phyloP scores from a whole-genome alignment of 2,329 filamentous ascomycete species.

The Endoconidiophora laricicola region DNA sequence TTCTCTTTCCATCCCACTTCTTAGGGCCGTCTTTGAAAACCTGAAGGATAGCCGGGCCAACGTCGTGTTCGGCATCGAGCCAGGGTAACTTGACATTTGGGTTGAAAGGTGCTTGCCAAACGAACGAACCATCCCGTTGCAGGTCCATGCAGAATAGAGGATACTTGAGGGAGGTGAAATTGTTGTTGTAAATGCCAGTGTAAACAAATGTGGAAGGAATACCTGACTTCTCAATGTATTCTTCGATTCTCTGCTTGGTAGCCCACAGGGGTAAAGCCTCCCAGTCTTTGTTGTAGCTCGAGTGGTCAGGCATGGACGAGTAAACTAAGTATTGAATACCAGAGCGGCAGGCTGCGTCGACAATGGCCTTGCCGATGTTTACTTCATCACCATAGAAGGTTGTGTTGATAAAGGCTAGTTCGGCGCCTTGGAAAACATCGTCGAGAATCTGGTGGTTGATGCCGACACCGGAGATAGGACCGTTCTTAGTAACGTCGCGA shows the following conservation, averaged over 20 bases:
- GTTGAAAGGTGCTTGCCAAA: constrained; percentile 89
- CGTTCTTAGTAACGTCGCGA: constrained; percentile 52
- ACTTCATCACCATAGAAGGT: constrained; percentile 94
- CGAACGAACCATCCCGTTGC: constrained; percentile 66
- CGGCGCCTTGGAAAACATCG: constrained; percentile 65
- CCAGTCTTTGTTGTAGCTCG: constrained; percentile 59
- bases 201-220: constrained; percentile 87
- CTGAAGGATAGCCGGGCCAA: constrained; percentile 80
- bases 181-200: constrained; percentile 97
- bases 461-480: constrained; percentile 42
- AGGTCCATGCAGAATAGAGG: constrained; percentile 93
- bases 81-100: constrained; percentile 79
- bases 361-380: constrained; percentile 71
- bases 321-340: constrained; percentile 87
- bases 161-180: constrained; percentile 85
- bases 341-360: constrained; percentile 72
- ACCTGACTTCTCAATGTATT: constrained; percentile 69
- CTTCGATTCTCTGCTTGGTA: constrained; percentile 81
- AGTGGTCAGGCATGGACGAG: constrained; percentile 93
- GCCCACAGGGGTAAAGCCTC: constrained; percentile 80
- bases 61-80: constrained; percentile 91
- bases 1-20: constrained; percentile 65
- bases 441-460: constrained; percentile 59
- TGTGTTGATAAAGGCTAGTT: constrained; percentile 93
- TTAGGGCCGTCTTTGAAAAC: constrained; percentile 84